phyloP scores from a whole-genome alignment of 305 asterid species.

The Galium porrigens region DNA sequence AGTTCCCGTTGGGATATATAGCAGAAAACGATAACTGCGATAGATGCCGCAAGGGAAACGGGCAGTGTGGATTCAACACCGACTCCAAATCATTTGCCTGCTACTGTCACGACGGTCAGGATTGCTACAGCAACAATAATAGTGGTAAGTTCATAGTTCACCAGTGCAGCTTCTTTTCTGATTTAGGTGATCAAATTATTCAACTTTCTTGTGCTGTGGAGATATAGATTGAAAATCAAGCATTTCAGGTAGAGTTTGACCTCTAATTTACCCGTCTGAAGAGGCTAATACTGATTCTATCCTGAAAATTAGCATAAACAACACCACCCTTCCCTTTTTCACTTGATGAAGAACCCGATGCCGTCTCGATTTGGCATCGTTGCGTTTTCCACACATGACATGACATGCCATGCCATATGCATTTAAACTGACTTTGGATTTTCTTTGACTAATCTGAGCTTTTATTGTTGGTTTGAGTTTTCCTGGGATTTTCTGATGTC shows the following conservation, averaged over 20 bases:
- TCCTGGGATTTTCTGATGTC: background rate
- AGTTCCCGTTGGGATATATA: slow-evolving; percentile 37
- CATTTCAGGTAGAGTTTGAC: background rate
- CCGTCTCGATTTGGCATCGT: too few relatives aligned
- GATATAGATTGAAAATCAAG: too few relatives aligned
- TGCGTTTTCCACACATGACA: too few relatives aligned
- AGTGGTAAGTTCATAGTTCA: slow-evolving; percentile 17
- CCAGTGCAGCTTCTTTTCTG: background rate
- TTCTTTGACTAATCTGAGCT: too few relatives aligned
- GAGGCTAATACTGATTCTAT: too few relatives aligned
- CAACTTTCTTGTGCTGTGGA: background rate
- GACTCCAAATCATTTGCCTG: slow-evolving; percentile 28
- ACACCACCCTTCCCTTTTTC: too few relatives aligned
- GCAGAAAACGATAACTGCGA: slow-evolving; percentile 21
- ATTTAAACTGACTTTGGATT: background rate
- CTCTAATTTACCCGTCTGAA: too few relatives aligned
- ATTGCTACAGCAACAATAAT: slow-evolving; percentile 23
- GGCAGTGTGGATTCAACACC: slow-evolving; percentile 39
- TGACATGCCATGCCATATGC: too few relatives aligned
- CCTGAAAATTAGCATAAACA: too few relatives aligned
- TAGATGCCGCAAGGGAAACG: slow-evolving; percentile 30
- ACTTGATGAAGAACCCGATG: too few relatives aligned
- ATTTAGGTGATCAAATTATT: background rate
- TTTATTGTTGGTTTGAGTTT: background rate
- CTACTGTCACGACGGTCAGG: slow-evolving; percentile 21